Evolutionary conservation across 352 stramenopile species (phyloP).

Genomic region (Poterioochromonas sp.): DNA sequence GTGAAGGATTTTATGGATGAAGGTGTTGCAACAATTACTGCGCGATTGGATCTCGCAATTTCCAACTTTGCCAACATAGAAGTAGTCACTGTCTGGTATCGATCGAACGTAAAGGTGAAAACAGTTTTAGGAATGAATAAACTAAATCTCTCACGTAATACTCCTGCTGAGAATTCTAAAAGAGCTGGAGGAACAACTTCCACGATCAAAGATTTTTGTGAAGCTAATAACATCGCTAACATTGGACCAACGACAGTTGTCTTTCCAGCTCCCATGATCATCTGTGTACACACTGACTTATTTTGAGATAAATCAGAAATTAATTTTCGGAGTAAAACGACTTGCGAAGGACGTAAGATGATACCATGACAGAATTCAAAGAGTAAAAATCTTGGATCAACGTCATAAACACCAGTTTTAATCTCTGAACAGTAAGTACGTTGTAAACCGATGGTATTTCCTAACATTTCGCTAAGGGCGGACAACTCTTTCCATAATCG

Average conservation of each 20-base stretch:
- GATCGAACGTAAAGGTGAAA: constrained; percentile 97
- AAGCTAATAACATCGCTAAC: constrained; percentile 88
- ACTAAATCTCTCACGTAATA: constrained; percentile 94
- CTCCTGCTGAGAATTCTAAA: constrained; percentile 92
- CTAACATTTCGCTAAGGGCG: constrained; percentile 50
- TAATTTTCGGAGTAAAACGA: constrained; percentile 98
- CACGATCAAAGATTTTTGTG: constrained; percentile 38
- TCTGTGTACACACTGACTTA: constrained; percentile 73
- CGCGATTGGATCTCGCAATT: constrained; percentile 70
- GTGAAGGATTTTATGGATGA: constrained; percentile 99
- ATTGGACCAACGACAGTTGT: constrained; percentile 97
- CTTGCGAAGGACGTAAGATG: constrained; percentile 89
- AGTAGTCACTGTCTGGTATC: constrained; percentile 60
- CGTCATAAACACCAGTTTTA: constrained; percentile 54
- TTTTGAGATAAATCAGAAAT: constrained; percentile 63
- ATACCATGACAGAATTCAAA: constrained; percentile 99
- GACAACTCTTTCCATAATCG: constrained; percentile 28
- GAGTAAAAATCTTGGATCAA: constrained; percentile 94
- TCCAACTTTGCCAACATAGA: constrained; percentile 54
- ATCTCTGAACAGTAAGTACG: constrained; percentile 49
- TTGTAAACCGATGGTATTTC: constrained; percentile 56
- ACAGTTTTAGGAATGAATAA: constrained; percentile 93
- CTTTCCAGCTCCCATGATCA: constrained; percentile 99
- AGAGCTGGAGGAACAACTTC: constrained; percentile 92
- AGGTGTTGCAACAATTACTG: constrained; percentile 95